Conservation (phyloP, 192 early-diverging fungal species). For the Coemansia asiatica region DNA sequence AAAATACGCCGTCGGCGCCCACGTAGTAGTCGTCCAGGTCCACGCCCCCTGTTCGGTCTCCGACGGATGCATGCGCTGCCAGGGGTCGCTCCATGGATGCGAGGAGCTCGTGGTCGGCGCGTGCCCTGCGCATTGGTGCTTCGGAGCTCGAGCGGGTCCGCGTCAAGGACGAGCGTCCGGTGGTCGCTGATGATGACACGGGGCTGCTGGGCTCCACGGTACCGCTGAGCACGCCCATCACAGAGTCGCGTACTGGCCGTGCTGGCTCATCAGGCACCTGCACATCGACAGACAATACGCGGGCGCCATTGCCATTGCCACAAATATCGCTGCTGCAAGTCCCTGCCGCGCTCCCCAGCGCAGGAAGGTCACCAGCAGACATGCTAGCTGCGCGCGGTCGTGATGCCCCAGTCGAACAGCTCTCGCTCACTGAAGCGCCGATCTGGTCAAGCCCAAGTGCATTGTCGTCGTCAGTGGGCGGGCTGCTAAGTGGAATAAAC, state of each 20-base stretch:
- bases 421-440: too few species aligned
- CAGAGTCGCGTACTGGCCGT: constrained; percentile 23
- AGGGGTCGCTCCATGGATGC: not conserved
- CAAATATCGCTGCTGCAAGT: not conserved
- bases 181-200: not conserved
- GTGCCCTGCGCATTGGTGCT: constrained; percentile 25
- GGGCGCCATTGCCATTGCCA: not conserved
- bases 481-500: constrained; percentile 16
- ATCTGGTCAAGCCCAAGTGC: not conserved
- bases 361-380: constrained; percentile 8
- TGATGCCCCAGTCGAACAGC: not conserved
- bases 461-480: not conserved
- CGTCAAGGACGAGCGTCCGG: constrained; percentile 29
- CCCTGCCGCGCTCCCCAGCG: not conserved
- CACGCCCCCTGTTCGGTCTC: constrained; percentile 33
- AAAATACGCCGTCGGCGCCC: constrained; percentile 53
- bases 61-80: constrained; percentile 1
- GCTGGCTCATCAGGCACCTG: constrained; percentile 8
- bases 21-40: constrained; percentile 50
- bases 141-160: constrained; percentile 49
- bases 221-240: constrained; percentile 46
- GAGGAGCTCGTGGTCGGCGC: not conserved
- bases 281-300: not conserved
- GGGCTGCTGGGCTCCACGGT: constrained; percentile 43
- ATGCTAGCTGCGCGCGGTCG: constrained; percentile 23